phyloP scores from a whole-genome alignment of 2,329 filamentous ascomycete species.

The Clonostachys sp. region DNA sequence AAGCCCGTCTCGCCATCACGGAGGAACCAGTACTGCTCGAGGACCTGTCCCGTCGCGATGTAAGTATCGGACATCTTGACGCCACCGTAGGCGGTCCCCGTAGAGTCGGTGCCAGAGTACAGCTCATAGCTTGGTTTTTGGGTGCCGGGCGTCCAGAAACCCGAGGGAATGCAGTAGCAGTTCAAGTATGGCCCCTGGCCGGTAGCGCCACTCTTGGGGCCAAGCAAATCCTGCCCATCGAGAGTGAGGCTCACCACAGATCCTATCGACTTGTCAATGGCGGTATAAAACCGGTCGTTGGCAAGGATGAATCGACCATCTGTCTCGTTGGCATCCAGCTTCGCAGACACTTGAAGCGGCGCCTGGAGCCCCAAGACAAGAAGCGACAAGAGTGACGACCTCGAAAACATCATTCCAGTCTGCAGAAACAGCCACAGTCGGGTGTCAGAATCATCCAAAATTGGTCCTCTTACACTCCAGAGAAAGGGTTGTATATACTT shows the following conservation, averaged over 20 bases:
- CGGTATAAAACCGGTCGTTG: slow-evolving; percentile 29
- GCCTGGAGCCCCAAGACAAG: slow-evolving; percentile 8
- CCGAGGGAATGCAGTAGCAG: slow-evolving; percentile 56
- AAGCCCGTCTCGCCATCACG: slow-evolving; percentile 58
- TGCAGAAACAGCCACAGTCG: too few species aligned
- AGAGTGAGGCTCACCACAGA: slow-evolving; percentile 25
- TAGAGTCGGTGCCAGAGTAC: slow-evolving; percentile 37
- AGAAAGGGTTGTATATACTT: too few species aligned
- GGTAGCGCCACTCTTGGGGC: slow-evolving; percentile 21
- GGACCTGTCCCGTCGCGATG: slow-evolving; percentile 48
- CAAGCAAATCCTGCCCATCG: slow-evolving; percentile 43
- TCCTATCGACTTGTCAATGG: slow-evolving; percentile 28
- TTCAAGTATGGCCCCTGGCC: slow-evolving; percentile 57
- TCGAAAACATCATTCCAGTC: too few species aligned
- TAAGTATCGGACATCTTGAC: slow-evolving; percentile 57
- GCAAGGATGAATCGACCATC: slow-evolving; percentile 23
- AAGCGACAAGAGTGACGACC: slow-evolving; percentile 7
- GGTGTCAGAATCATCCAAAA: too few species aligned
- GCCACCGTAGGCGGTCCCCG: slow-evolving; percentile 50
- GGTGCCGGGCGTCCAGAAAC: slow-evolving; percentile 54
- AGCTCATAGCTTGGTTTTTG: slow-evolving; percentile 37
- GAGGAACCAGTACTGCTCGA: slow-evolving; percentile 64
- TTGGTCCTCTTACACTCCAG: too few species aligned
- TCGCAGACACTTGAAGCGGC: slow-evolving; percentile 13
- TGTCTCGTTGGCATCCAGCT: slow-evolving; percentile 25